A percentile compares a stretch with the other conserved stretches of the same genome.
phyloP scores from a whole-genome alignment of 2,329 filamentous ascomycete species.

The Hymenoscyphus linearis region DNA sequence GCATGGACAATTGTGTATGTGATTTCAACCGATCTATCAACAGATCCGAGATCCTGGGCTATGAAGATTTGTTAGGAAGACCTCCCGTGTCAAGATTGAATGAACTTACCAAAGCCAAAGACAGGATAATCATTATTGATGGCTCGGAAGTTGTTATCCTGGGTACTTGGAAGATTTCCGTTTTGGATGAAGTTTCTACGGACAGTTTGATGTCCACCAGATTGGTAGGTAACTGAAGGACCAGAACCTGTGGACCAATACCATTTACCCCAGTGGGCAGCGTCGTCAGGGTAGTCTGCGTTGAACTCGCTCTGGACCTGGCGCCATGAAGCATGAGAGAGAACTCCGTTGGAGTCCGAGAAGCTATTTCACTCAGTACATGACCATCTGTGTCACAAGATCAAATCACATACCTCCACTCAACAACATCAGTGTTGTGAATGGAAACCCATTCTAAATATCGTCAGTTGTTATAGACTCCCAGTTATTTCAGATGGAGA shows the following conservation, averaged over 20 bases:
- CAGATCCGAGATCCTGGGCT: constrained; percentile 24
- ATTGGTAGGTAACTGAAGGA: constrained; percentile 57
- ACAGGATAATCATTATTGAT: constrained; percentile 72
- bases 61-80: background rate
- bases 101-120: constrained; percentile 56
- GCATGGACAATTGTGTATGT: constrained; percentile 28
- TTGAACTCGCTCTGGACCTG: constrained; percentile 29
- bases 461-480: constrained; percentile 1
- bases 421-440: constrained; percentile 46
- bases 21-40: constrained; percentile 16
- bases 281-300: constrained; percentile 30
- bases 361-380: constrained; percentile 14
- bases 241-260: constrained; percentile 65
- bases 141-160: constrained; percentile 60
- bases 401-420: constrained; percentile 52
- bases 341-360: constrained; percentile 21
- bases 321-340: constrained; percentile 21
- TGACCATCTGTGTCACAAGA: background rate
- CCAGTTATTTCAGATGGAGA: background rate
- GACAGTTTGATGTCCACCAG: constrained; percentile 58
- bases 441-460: constrained; percentile 67
- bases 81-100: background rate
- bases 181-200: constrained; percentile 61
- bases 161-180: constrained; percentile 56
- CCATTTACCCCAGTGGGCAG: constrained; percentile 76